phyloP scores from a whole-genome alignment of 1,284 basidiomycete species.

The Apiotrichum gracile region DNA sequence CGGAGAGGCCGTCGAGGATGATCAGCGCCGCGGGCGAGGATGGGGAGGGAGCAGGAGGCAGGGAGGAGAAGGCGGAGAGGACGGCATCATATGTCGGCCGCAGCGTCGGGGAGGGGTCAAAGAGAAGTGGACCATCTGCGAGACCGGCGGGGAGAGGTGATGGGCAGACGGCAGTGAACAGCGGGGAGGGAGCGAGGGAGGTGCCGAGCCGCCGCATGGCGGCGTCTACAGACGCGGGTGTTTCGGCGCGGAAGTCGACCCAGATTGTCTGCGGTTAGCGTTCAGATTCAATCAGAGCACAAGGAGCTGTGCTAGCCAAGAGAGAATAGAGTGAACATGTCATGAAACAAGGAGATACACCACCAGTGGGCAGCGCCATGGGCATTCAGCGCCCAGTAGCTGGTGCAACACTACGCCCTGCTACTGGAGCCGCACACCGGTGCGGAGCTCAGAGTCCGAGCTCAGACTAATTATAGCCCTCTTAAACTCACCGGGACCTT shows the following conservation, averaged over 20 bases:
- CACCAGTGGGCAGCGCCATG: no score
- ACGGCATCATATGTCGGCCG: constrained; percentile 23
- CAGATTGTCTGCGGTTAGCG: constrained; percentile 22
- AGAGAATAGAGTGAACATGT: no score
- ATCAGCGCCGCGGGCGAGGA: constrained; percentile 17
- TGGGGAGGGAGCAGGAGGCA: not conserved
- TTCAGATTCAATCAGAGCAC: not conserved
- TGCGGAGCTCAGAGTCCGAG: no score
- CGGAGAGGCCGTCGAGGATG: constrained; percentile 39
- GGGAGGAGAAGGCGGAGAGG: not conserved
- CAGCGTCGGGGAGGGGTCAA: constrained; percentile 22
- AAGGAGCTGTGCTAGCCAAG: not conserved
- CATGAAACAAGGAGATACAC: not conserved
- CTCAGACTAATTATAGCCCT: no score
- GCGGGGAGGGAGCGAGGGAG: constrained; percentile 1
- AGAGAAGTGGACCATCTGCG: constrained; percentile 16
- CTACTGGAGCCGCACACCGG: no score
- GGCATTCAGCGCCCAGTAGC: no score
- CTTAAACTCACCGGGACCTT: constrained; percentile 19
- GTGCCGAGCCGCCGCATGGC: constrained; percentile 7
- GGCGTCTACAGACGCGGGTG: constrained; percentile 25
- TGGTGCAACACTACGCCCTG: no score
- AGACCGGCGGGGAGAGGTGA: not conserved
- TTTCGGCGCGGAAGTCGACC: constrained; percentile 40
- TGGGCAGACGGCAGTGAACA: constrained; percentile 12